Percentiles rank a stretch among this genome's conserved stretches.
Evolutionary conservation across 1,284 basidiomycete genomes (phyloP).

Genomic region (Puccinia coronata): DNA sequence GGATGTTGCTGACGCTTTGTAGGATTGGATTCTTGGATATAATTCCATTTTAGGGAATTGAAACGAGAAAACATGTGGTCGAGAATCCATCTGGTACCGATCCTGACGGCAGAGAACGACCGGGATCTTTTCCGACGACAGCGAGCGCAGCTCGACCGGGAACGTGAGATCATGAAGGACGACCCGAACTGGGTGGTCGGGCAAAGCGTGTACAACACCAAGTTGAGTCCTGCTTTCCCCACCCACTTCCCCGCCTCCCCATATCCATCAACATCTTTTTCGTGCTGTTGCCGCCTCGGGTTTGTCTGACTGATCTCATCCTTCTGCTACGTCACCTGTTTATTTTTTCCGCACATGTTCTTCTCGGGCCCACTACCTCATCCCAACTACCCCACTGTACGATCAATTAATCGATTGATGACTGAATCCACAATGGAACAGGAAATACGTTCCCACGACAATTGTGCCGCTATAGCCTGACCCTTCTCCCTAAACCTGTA

Average conservation of each 20-base stretch:
- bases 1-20: not conserved
- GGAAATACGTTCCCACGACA: constrained; percentile 48
- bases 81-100: constrained; percentile 87
- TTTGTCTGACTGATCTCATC: not conserved
- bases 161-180: constrained; percentile 93
- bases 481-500: not conserved
- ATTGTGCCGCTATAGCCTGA: constrained; percentile 36
- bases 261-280: not conserved
- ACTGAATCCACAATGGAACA: not conserved
- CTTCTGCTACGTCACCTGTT: not conserved
- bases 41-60: constrained; percentile 71
- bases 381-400: not conserved
- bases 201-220: constrained; percentile 46
- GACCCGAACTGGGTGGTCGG: constrained; percentile 73
- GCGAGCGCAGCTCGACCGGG: constrained; percentile 75
- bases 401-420: not conserved
- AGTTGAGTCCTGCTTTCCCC: constrained; percentile 26
- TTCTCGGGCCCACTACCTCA: too few species aligned
- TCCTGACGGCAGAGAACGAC: constrained; percentile 89
- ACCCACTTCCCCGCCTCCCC: not conserved
- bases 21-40: not conserved
- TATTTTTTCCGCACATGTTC: not conserved
- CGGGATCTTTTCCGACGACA: constrained; percentile 82
- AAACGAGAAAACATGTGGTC: constrained; percentile 93
- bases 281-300: not conserved